Evolutionary conservation across 129 eudicot species (phyloP), one percentile per base, ranked within the genome.

Genomic region (Flaveria robusta): DNA sequence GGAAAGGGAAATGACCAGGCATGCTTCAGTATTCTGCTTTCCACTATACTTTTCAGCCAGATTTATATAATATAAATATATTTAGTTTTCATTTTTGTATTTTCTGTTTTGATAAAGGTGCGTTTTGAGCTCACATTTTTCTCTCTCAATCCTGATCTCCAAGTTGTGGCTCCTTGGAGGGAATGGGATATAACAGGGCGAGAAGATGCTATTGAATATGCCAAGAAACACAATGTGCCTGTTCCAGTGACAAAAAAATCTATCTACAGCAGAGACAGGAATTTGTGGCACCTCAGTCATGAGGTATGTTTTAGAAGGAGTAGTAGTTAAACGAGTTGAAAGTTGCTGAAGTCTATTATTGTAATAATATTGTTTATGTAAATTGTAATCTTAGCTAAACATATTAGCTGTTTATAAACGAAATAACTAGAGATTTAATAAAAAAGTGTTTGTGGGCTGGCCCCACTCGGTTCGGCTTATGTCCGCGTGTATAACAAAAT

Each of bases 1-100:
- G 97, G 98, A 67, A 93, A 93, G 87, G 98, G 98, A 85, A 93
- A 93, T 81, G 98, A 93, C 86, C 98, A 93, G 91, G 98, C 66
- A 84, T 71, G 88, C 58, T 63, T 66, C n/a, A 52, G 60, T 8
- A 50, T n/a, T 29, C 7, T 31, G 51, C 15, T 27, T 31, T 52
- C 22, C 0, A 3, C 23, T 2, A 1, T 18, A 39, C 58, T 15
- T 71, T 23, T 81, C 24, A 24, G 50, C 46, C 3, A 39, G 19
- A 67, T 67, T 14, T 43, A 50, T 71, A 16, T n/a, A 18, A 10
- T 73, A 68, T 19, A 66, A 10, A 62, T 26, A 18, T 34, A 14
- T 15, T 15, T 47, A 37, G 55, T 14, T 77, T 14, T 45, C 2
- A 7, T 2, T 7, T 72, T 68, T 31, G 34, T n/a, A 18, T 63